Conservation (phyloP, 495 filamentous ascomycete species). For the Patellaria atrata region DNA sequence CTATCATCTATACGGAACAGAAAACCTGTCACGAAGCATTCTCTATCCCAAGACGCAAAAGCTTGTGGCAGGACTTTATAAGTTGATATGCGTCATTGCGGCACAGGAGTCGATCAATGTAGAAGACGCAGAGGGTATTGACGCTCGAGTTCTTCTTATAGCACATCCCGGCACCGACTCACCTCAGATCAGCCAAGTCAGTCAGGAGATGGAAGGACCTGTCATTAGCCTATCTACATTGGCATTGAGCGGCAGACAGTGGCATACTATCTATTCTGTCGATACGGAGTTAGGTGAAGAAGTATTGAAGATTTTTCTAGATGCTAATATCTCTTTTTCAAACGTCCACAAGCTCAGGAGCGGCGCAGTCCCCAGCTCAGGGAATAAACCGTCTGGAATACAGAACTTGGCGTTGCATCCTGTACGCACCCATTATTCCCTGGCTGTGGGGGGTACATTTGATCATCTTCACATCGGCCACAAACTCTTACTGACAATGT, state of each 20-base stretch:
- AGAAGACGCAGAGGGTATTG: constrained; percentile 55
- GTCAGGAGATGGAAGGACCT: constrained; percentile 31
- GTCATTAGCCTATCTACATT: constrained; percentile 36
- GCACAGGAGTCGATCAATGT: constrained; percentile 46
- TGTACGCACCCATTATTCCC: constrained; percentile 37
- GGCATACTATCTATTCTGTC: constrained; percentile 56
- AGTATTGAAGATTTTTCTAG: constrained; percentile 23
- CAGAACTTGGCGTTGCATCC: constrained; percentile 15
- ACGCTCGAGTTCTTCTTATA: constrained; percentile 61
- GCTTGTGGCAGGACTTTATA: constrained; percentile 64
- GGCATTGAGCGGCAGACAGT: constrained; percentile 46
- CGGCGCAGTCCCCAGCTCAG: constrained; percentile 14
- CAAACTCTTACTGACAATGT: constrained; percentile 81
- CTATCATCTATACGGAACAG: constrained; percentile 34
- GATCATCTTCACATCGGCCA: constrained; percentile 95
- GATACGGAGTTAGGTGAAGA: constrained; percentile 42
- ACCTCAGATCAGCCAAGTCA: constrained; percentile 24
- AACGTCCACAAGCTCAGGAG: constrained; percentile 32
- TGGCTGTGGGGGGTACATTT: constrained; percentile 88
- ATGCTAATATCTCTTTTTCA: constrained; percentile 21
- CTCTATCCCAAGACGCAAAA: constrained; percentile 49
- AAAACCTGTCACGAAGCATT: constrained; percentile 34
- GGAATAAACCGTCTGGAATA: constrained; percentile 16
- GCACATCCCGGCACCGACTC: constrained; percentile 36
- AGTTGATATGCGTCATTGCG: constrained; percentile 53